phyloP scores from a whole-genome alignment of 2,329 filamentous ascomycete genomes.

The Aspergillus uvarum region DNA sequence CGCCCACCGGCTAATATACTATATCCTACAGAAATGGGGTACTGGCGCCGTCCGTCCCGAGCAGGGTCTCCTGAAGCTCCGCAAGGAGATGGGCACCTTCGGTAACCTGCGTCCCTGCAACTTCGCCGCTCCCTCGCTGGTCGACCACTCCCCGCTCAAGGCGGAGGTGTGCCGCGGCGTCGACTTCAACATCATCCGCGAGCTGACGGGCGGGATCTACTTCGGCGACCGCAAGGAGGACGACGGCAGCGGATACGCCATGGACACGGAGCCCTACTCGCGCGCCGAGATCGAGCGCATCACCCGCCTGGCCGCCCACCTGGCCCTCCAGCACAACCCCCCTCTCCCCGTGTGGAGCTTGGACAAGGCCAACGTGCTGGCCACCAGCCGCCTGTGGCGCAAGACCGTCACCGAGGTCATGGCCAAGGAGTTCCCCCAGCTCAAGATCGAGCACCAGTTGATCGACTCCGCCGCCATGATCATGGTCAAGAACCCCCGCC shows the following conservation, averaged over 20 bases:
- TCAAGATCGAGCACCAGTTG: constrained; percentile 82
- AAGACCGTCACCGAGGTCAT: constrained; percentile 83
- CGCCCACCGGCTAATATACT: constrained; percentile 4
- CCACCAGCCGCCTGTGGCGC: constrained; percentile 85
- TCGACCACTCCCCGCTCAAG: constrained; percentile 84
- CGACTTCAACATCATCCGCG: constrained; percentile 89
- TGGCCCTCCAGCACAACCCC: constrained; percentile 74
- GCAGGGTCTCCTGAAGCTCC: constrained; percentile 84
- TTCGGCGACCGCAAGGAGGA: constrained; percentile 85
- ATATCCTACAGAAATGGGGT: constrained; percentile 71
- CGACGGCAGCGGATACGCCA: constrained; percentile 70
- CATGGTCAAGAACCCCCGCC: constrained; percentile 89
- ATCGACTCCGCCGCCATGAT: constrained; percentile 98
- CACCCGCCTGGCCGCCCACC: constrained; percentile 73
- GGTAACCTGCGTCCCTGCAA: constrained; percentile 95
- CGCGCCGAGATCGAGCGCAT: constrained; percentile 84
- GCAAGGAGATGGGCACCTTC: constrained; percentile 91
- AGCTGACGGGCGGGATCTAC: constrained; percentile 91
- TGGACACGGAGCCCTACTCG: constrained; percentile 86
- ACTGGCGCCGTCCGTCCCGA: constrained; percentile 85
- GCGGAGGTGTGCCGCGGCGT: constrained; percentile 79
- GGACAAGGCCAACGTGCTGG: constrained; percentile 96
- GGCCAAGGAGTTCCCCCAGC: constrained; percentile 81
- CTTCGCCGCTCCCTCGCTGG: constrained; percentile 84
- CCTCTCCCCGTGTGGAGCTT: constrained; percentile 79